These are phyloP conservation scores for Diaporthe vaccinii DNA, from an alignment of 2,329 filamentous ascomycete genomes.

Conservation along the genomic window DNA sequence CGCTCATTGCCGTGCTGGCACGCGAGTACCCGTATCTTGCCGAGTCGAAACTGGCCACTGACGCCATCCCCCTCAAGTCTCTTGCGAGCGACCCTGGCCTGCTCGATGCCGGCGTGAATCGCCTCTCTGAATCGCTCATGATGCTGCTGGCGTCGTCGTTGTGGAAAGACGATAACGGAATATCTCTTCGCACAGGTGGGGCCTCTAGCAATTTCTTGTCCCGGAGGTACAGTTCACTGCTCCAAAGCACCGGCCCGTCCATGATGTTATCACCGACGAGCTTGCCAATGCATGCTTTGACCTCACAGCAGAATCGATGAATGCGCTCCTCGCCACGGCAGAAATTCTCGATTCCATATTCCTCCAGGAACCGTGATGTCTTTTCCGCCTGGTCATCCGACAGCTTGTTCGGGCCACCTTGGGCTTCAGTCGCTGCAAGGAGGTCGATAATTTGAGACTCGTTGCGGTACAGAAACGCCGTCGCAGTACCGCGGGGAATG, in stretches of 20 bases:
- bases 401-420: slow-evolving; percentile 93
- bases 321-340: slow-evolving; percentile 96
- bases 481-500: slow-evolving; percentile 56
- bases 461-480: slow-evolving; percentile 81
- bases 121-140: slow-evolving; percentile 67
- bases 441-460: slow-evolving; percentile 90
- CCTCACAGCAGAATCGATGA: slow-evolving; percentile 91
- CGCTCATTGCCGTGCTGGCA: slow-evolving; percentile 70
- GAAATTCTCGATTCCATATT: slow-evolving; percentile 89
- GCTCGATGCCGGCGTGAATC: slow-evolving; percentile 56
- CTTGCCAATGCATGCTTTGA: slow-evolving; percentile 87
- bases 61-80: slow-evolving; percentile 72
- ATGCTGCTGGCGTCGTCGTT: slow-evolving; percentile 69
- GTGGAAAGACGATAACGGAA: slow-evolving; percentile 59
- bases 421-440: slow-evolving; percentile 83
- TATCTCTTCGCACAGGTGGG: slow-evolving; percentile 56
- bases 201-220: slow-evolving; percentile 76
- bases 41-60: slow-evolving; percentile 79
- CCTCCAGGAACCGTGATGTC: slow-evolving; percentile 84
- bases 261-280: slow-evolving; percentile 87
- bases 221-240: slow-evolving; percentile 86
- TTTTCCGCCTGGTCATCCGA: slow-evolving; percentile 95
- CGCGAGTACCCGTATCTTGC: slow-evolving; percentile 73
- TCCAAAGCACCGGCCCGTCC: slow-evolving; percentile 91
- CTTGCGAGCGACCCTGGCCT: slow-evolving; percentile 66